These are phyloP conservation scores for Westerdykella sp. DNA, from an alignment of 2,329 filamentous ascomycete species.

Conservation along the genomic window DNA sequence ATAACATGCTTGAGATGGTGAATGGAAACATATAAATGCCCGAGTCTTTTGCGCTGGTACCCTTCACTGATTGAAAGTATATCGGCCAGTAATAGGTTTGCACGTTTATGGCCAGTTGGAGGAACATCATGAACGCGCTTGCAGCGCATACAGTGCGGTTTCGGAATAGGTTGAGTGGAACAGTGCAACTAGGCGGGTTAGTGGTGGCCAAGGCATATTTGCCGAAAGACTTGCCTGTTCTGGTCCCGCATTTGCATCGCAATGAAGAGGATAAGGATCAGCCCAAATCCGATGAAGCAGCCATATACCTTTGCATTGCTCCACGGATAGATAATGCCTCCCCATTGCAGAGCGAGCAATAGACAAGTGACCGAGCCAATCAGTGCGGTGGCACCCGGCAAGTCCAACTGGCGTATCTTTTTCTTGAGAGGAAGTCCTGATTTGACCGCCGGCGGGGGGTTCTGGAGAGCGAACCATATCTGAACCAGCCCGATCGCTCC, in stretches of 20 bases:
- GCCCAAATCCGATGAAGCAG: slow-evolving; percentile 1
- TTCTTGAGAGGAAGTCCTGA: slow-evolving; percentile 16
- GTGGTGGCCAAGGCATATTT: background rate
- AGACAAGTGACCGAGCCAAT: slow-evolving; percentile 37
- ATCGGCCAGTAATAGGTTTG: slow-evolving; percentile 39
- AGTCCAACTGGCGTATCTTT: slow-evolving; percentile 42
- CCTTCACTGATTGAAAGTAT: slow-evolving; percentile 42
- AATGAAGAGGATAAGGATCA: slow-evolving; percentile 2
- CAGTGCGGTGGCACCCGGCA: slow-evolving; percentile 36
- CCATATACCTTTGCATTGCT: slow-evolving; percentile 38
- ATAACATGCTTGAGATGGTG: slow-evolving; percentile 34
- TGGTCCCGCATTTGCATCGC: slow-evolving; percentile 1
- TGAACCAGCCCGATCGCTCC: background rate
- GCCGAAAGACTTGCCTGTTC: background rate
- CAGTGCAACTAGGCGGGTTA: slow-evolving; percentile 33
- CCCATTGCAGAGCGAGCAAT: slow-evolving; percentile 43
- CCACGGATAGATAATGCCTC: slow-evolving; percentile 24
- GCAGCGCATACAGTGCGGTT: slow-evolving; percentile 29
- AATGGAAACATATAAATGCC: slow-evolving; percentile 40
- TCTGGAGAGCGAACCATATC: slow-evolving; percentile 35
- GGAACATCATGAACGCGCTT: slow-evolving; percentile 30
- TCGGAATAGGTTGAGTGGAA: slow-evolving; percentile 36
- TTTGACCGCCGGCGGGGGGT: slow-evolving; percentile 24
- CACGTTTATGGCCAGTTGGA: background rate
- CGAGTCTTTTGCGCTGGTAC: slow-evolving; percentile 27